Base-by-base conservation (phyloP, 345 rosid species). In the Salix viminalis region DNA sequence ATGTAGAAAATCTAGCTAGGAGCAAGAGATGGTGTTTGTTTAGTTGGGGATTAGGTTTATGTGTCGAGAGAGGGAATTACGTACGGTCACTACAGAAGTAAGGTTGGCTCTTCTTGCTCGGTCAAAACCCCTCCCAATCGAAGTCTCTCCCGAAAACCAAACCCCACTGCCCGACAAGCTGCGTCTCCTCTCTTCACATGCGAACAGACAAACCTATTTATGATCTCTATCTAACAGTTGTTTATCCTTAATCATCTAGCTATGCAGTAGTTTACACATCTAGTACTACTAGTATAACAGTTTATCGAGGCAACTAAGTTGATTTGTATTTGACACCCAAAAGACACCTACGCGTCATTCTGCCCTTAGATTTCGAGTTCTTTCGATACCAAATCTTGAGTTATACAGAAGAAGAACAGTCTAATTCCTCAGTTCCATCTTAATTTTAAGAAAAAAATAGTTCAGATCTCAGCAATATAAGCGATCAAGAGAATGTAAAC, bases 101-200 rank as follows among this genome's bases (percentile, higher is more conserved):
- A 58, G 34, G 21, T 48, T 66, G 86, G 86, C 83, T 77, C 86
- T 30, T 65, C 32, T 67, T 28, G 65, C 70, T 71, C 79, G 84
- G 90, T 88, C 89, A 90, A 89, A 86, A n/a, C 0, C 76, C 65
- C 39, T 37, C 83, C 73, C 66, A 76, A 71, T 73, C 71, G 50
- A 67, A 75, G 71, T 78, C 76, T 44, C 54, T 69, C 24, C 48
- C 11, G 3, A 26, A 14, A 67, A 26, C 76, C 69, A 70, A 76
- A 65, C 72, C 78, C 75, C 79, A 78, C 77, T 75, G 70, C 64
- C 87, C 85, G 86, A 81, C 86, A 81, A 18, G 58, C 16, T 54
- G 69, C 36, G 1, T 5, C 71, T 60, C 74, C 75, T 39, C 61
- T 75, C 37, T 54, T 83, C 67, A 65, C 67, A 15, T 68, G 75